A percentile compares a stretch with the other conserved stretches of the same genome.
phyloP scores from a whole-genome alignment of 352 stramenopile genomes.

The Lagenidium sp. region DNA sequence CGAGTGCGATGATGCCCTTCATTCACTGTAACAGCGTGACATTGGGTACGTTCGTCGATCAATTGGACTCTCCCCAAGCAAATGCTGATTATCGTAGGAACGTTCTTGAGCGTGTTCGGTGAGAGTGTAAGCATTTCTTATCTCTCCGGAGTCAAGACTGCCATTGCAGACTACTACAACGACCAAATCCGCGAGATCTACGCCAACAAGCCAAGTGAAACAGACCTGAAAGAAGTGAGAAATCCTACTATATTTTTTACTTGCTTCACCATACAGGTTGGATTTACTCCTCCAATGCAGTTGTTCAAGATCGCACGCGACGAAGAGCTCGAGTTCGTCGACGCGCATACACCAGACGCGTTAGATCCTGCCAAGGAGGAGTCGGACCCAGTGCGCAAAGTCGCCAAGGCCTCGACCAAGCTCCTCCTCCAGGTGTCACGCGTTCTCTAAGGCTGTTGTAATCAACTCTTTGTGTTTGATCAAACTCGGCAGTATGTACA shows the following conservation, averaged over 20 bases:
- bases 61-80: no score
- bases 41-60: constrained; percentile 40
- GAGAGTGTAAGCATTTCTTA: constrained; percentile 61
- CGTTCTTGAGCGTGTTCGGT: constrained; percentile 33
- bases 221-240: constrained; percentile 57
- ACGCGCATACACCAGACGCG: constrained; percentile 36
- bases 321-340: constrained; percentile 67
- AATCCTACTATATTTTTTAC: not conserved
- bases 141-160: constrained; percentile 60
- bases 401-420: constrained; percentile 51
- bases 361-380: constrained; percentile 26
- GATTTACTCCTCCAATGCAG: no score
- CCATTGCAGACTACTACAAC: constrained; percentile 83
- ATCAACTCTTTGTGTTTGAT: not conserved
- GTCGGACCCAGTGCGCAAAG: constrained; percentile 28
- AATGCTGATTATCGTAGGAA: constrained; percentile 15
- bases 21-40: constrained; percentile 38
- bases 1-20: constrained; percentile 47
- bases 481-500: not conserved
- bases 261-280: no score
- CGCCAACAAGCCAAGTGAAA: constrained; percentile 37
- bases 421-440: constrained; percentile 28
- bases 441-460: not conserved
- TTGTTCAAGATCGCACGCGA: constrained; percentile 65
- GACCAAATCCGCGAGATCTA: constrained; percentile 87